phyloP scores from a whole-genome alignment of 2,329 filamentous ascomycete species.

The Chaetomium olivaceum region DNA sequence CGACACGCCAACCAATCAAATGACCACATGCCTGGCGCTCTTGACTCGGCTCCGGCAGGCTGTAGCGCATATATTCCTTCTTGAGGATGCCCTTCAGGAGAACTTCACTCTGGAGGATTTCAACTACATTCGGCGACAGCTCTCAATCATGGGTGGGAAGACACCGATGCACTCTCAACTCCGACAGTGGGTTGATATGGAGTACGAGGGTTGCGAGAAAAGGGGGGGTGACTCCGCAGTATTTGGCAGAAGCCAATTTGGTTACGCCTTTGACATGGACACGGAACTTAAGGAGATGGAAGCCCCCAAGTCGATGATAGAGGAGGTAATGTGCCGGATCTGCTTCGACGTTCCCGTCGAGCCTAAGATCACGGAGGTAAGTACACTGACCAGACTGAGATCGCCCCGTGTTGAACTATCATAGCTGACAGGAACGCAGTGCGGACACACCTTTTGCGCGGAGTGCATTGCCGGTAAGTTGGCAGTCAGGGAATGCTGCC shows the following conservation, averaged over 20 bases:
- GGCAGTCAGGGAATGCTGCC: not conserved
- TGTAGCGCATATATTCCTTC: conserved; percentile 18
- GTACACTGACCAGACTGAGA: not conserved
- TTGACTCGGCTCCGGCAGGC: conserved; percentile 22
- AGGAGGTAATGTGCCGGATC: conserved; percentile 4
- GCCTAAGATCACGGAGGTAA: conserved; percentile 15
- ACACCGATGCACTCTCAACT: conserved; percentile 19
- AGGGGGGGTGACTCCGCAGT: not conserved
- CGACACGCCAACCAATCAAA: not conserved
- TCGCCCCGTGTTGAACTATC: too few species aligned
- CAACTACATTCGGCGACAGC: conserved; percentile 8
- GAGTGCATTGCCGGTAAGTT: conserved; percentile 1
- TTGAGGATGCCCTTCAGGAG: conserved; percentile 20
- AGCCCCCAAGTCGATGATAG: not conserved
- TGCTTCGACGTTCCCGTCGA: conserved; percentile 6
- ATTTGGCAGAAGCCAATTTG: conserved; percentile 11
- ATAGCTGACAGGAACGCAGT: not conserved
- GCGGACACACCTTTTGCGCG: conserved; percentile 17
- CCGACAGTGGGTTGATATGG: conserved; percentile 18
- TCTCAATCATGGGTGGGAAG: not conserved
- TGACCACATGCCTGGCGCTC: conserved; percentile 8
- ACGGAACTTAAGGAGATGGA: not conserved
- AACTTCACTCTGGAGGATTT: conserved; percentile 23
- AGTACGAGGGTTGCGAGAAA: not conserved
- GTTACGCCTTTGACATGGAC: conserved; percentile 13